Evolutionary conservation across 192 early-diverging fungal genomes (phyloP).

Genomic region (Lobosporangium transversale): DNA sequence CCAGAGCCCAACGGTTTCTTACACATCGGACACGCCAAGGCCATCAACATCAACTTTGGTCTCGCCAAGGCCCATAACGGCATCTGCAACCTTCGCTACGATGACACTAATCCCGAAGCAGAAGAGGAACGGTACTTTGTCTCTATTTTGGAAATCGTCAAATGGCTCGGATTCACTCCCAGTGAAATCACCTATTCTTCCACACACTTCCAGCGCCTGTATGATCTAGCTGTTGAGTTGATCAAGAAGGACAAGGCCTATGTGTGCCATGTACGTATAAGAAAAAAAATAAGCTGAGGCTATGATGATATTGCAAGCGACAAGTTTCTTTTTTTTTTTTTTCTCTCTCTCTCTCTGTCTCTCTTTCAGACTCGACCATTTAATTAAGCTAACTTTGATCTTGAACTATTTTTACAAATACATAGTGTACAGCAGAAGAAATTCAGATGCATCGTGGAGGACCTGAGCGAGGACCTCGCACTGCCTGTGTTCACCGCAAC

Average conservation of each 20-base stretch:
- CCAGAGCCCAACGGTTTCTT: constrained; percentile 99
- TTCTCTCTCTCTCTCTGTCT: not conserved
- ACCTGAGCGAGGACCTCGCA: constrained; percentile 84
- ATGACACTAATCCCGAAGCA: constrained; percentile 77
- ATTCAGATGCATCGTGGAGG: constrained; percentile 94
- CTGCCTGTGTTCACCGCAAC: constrained; percentile 89
- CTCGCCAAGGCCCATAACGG: constrained; percentile 93
- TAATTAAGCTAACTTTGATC: not conserved
- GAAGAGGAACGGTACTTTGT: constrained; percentile 97
- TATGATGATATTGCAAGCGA: not conserved
- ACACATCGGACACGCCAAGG: constrained; percentile 99
- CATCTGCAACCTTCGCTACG: constrained; percentile 84
- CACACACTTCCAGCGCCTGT: constrained; percentile 96
- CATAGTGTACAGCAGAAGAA: constrained; percentile 93
- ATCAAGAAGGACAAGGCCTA: constrained; percentile 92
- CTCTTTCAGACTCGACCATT: not conserved
- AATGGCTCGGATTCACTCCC: constrained; percentile 97
- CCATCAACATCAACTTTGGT: constrained; percentile 99
- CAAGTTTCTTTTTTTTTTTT: not conserved
- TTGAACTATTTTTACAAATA: not conserved
- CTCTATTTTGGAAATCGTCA: constrained; percentile 92
- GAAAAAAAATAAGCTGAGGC: not conserved
- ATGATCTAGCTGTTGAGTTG: constrained; percentile 93
- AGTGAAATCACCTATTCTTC: constrained; percentile 94
- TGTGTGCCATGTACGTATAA: constrained; percentile 47